Evolutionary conservation across 257 asterid species (phyloP).

Genomic region (Knoxia roxburghii): DNA sequence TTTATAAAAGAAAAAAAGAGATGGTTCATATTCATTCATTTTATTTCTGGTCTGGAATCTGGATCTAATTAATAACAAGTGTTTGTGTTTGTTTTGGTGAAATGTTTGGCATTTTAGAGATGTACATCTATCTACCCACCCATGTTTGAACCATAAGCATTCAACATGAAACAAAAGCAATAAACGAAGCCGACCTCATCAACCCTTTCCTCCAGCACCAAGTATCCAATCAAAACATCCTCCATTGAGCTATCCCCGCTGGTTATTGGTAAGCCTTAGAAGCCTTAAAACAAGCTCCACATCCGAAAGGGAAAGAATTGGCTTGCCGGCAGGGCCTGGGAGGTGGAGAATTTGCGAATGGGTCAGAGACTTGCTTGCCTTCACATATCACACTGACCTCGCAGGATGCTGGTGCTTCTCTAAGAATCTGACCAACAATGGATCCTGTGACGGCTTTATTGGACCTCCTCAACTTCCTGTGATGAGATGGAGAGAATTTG

Average conservation of each 20-base stretch:
- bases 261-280: no score
- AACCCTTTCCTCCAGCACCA: slow-evolving; percentile 72
- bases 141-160: no score
- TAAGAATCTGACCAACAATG: slow-evolving; percentile 39
- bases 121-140: no score
- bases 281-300: slow-evolving; percentile 19
- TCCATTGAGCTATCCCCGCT: slow-evolving; percentile 91
- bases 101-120: no score
- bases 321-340: slow-evolving; percentile 26
- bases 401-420: slow-evolving; percentile 55
- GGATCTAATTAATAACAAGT: no score
- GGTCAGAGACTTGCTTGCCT: slow-evolving; percentile 52
- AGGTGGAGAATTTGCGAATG: slow-evolving; percentile 13
- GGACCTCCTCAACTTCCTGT: slow-evolving; percentile 44
- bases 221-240: slow-evolving; percentile 76
- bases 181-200: slow-evolving; percentile 47
- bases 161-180: no score
- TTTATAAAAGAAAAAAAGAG: no score
- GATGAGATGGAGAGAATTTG: no score
- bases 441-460: slow-evolving; percentile 39
- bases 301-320: neutral
- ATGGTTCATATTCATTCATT: no score
- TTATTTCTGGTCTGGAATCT: no score
- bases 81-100: no score
- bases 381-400: slow-evolving; percentile 71